Conservation (phyloP, 495 filamentous ascomycete genomes). For the Hypoxylon perforatum region DNA sequence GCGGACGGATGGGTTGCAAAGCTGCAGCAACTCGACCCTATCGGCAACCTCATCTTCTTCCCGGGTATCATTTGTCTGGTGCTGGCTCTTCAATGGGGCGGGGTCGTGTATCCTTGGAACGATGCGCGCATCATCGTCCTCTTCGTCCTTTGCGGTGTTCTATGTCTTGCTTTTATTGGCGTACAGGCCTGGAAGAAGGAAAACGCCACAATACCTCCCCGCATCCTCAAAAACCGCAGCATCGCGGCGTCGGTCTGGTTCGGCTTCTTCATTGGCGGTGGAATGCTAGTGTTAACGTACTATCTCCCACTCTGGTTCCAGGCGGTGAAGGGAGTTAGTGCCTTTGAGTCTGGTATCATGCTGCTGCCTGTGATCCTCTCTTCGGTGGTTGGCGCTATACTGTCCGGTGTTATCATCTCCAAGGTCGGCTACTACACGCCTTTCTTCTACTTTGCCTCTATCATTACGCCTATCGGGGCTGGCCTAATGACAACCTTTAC, state of each 20-base stretch:
- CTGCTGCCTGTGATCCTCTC: constrained; percentile 59
- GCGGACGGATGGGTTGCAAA: constrained; percentile 59
- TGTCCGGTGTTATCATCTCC: constrained; percentile 60
- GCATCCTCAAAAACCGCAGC: constrained; percentile 71
- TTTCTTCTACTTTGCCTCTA: constrained; percentile 60
- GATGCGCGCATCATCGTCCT: constrained; percentile 73
- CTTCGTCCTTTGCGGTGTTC: constrained; percentile 69
- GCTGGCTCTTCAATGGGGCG: constrained; percentile 86
- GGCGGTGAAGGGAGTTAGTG: constrained; percentile 63
- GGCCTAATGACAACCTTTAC: constrained; percentile 71
- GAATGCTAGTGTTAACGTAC: constrained; percentile 70
- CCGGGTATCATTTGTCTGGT: constrained; percentile 75
- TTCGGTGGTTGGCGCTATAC: constrained; percentile 58
- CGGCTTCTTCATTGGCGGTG: constrained; percentile 60
- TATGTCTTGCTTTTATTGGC: constrained; percentile 65
- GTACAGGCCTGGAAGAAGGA: constrained; percentile 72
- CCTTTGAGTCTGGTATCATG: constrained; percentile 64
- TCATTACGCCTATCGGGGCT: constrained; percentile 66
- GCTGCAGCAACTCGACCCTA: constrained; percentile 70
- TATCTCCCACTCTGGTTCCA: constrained; percentile 80
- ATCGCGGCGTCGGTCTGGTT: constrained; percentile 67
- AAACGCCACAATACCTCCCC: constrained; percentile 73
- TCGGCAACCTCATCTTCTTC: constrained; percentile 73
- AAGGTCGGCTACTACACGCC: constrained; percentile 69
- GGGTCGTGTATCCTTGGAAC: constrained; percentile 71